Percentiles rank a stretch among this genome's conserved stretches.
Evolutionary conservation across 352 stramenopile genomes (phyloP).

Genomic region (Sclerospora graminicola): DNA sequence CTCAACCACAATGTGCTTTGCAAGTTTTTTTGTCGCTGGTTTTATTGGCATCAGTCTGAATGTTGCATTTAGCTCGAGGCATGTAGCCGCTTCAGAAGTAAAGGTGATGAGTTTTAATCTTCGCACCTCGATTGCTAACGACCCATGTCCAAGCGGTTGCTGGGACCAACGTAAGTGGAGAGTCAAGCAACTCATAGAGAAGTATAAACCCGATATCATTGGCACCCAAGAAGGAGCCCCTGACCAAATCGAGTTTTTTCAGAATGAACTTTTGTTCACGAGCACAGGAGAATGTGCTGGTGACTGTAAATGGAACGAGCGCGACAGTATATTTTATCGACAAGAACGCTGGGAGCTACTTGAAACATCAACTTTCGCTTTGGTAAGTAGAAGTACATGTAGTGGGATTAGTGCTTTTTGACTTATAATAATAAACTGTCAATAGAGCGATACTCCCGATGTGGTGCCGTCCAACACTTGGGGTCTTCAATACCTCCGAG

Average conservation of each 20-base stretch:
- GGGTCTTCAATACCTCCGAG: conserved; percentile 50
- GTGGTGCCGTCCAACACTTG: conserved; percentile 48
- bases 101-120: conserved; percentile 72
- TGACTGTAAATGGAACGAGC: conserved; percentile 46
- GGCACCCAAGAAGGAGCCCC: conserved; percentile 51
- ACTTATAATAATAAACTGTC: neutral
- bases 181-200: conserved; percentile 24
- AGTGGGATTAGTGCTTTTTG: too few relatives aligned
- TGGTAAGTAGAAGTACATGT: conserved; percentile 49
- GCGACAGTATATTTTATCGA: conserved; percentile 61
- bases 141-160: conserved; percentile 53
- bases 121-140: conserved; percentile 47
- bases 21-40: neutral
- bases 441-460: conserved; percentile 55
- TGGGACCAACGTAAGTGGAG: conserved; percentile 45
- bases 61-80: conserved; percentile 1
- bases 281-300: conserved; percentile 50
- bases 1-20: conserved; percentile 6
- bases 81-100: conserved; percentile 6
- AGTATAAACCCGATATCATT: conserved; percentile 52
- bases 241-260: conserved; percentile 45
- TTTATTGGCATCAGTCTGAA: neutral
- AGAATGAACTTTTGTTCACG: conserved; percentile 27
- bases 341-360: conserved; percentile 31
- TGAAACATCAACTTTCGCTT: conserved; percentile 32